Percentiles rank a stretch among this genome's conserved stretches.
Conservation (phyloP, 2,329 filamentous ascomycete species). For the Fusarium setosum region DNA sequence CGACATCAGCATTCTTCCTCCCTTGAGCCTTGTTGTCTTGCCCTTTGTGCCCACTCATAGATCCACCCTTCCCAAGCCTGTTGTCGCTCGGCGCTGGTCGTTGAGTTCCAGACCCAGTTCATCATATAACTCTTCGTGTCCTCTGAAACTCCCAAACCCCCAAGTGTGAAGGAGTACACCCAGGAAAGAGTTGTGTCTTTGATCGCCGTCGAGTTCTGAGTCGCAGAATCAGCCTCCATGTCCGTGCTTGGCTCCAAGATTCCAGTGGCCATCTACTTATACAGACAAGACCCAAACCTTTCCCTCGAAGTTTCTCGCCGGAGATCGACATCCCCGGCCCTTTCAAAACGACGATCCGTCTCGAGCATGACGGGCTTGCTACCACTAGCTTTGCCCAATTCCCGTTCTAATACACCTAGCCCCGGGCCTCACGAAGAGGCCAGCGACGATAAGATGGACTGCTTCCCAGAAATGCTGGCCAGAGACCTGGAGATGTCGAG, state of each 20-base stretch:
- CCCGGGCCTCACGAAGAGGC: conserved; percentile 37
- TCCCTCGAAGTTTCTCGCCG: conserved; percentile 11
- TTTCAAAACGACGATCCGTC: conserved; percentile 48
- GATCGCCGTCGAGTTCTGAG: conserved; percentile 11
- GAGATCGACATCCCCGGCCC: conserved; percentile 29
- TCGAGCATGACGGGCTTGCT: conserved; percentile 54
- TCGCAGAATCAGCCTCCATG: conserved; percentile 19
- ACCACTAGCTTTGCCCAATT: conserved; percentile 49
- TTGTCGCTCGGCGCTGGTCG: conserved; percentile 18
- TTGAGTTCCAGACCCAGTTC: conserved; percentile 33
- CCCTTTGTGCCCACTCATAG: conserved; percentile 25
- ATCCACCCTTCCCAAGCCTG: conserved; percentile 21
- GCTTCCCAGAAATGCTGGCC: conserved; percentile 67
- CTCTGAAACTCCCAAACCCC: conserved; percentile 9
- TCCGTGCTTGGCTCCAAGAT: conserved; percentile 30
- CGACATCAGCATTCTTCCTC: conserved; percentile 31
- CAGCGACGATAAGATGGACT: conserved; percentile 51
- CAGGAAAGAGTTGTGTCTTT: conserved; percentile 25
- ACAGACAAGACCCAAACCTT: conserved; percentile 34
- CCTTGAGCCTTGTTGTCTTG: conserved; percentile 33
- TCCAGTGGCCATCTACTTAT: conserved; percentile 40
- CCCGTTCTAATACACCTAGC: conserved; percentile 39
- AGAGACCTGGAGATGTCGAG: conserved; percentile 63
- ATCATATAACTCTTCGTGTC: conserved; percentile 32
- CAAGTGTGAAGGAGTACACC: conserved; percentile 12